A percentile compares a stretch with the other conserved stretches of the same genome.
These are phyloP conservation scores for Diaporthe destruens DNA, from an alignment of 2,329 filamentous ascomycete genomes.

Conservation along the genomic window DNA sequence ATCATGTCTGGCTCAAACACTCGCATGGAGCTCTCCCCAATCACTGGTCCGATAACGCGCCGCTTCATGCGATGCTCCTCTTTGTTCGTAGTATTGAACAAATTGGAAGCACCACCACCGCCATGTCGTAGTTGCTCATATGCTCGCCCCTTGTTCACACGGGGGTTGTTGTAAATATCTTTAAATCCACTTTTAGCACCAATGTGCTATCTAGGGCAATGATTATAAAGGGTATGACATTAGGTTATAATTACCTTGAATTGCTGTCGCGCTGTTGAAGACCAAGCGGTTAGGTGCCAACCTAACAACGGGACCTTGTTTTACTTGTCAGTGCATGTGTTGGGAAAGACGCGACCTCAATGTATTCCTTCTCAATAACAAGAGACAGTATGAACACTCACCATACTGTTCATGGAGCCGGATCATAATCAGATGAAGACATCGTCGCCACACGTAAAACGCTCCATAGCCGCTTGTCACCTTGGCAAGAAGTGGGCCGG, in stretches of 20 bases:
- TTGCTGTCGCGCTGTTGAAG: not conserved
- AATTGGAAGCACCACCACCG: not conserved
- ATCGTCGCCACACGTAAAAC: too few relatives aligned
- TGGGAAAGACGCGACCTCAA: too few relatives aligned
- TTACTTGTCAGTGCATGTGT: too few relatives aligned
- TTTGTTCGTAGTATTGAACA: not conserved
- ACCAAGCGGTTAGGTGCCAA: conserved; percentile 3
- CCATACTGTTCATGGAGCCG: too few relatives aligned
- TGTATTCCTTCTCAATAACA: too few relatives aligned
- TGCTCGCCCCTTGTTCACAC: not conserved
- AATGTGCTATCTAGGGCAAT: too few relatives aligned
- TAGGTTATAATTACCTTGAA: not conserved
- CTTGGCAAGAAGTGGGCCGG: too few relatives aligned
- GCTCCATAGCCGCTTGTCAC: too few relatives aligned
- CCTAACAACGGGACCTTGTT: not conserved
- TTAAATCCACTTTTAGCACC: too few relatives aligned
- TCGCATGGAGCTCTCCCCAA: conserved; percentile 42
- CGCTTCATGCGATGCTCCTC: not conserved
- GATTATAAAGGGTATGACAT: too few relatives aligned
- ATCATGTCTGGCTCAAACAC: conserved; percentile 45
- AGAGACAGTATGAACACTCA: too few relatives aligned
- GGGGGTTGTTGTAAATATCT: conserved; percentile 8
- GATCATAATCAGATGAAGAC: too few relatives aligned
- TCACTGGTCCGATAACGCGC: conserved; percentile 9
- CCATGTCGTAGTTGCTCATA: not conserved